Percentiles rank a stretch among this genome's conserved stretches.
phyloP scores from a whole-genome alignment of 495 filamentous ascomycete genomes.

The Talaromyces ruber region DNA sequence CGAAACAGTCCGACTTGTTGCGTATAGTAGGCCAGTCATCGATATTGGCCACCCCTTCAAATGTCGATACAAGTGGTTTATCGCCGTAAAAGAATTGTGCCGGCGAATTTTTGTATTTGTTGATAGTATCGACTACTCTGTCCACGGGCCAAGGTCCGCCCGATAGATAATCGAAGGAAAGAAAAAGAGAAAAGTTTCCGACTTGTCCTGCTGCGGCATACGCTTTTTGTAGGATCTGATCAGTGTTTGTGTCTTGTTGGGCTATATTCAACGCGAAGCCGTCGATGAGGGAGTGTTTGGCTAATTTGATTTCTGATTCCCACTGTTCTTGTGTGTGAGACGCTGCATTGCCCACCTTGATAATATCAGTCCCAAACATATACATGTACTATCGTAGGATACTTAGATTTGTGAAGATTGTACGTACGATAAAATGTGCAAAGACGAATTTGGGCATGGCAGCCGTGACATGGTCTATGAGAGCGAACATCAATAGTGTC shows the following conservation, averaged over 20 bases:
- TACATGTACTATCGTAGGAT: no score
- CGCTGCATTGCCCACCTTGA: slow-evolving; percentile 21
- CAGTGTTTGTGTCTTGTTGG: slow-evolving; percentile 39
- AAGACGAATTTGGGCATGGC: slow-evolving; percentile 19
- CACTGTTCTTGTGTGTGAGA: slow-evolving; percentile 38
- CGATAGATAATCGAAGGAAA: slow-evolving; percentile 62
- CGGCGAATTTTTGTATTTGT: slow-evolving; percentile 38
- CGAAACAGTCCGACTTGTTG: slow-evolving; percentile 37
- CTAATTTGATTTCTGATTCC: slow-evolving; percentile 49
- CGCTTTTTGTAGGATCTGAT: slow-evolving; percentile 40
- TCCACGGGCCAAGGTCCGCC: slow-evolving; percentile 44
- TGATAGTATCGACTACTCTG: slow-evolving; percentile 49
- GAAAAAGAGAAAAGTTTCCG: slow-evolving; percentile 50
- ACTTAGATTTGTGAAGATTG: no score
- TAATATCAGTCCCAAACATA: no score
- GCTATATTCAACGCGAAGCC: slow-evolving; percentile 67
- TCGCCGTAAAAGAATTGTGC: slow-evolving; percentile 49
- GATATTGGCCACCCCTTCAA: slow-evolving; percentile 52
- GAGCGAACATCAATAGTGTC: background rate
- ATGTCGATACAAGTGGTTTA: slow-evolving; percentile 61
- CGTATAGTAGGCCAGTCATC: slow-evolving; percentile 52
- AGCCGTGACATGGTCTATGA: background rate
- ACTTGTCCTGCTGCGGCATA: slow-evolving; percentile 46
- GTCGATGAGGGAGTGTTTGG: slow-evolving; percentile 57
- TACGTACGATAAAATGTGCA: slow-evolving; percentile 27